Evolutionary conservation across 140 eudicot genomes (phyloP).

Genomic region (Oenanthe javanica): DNA sequence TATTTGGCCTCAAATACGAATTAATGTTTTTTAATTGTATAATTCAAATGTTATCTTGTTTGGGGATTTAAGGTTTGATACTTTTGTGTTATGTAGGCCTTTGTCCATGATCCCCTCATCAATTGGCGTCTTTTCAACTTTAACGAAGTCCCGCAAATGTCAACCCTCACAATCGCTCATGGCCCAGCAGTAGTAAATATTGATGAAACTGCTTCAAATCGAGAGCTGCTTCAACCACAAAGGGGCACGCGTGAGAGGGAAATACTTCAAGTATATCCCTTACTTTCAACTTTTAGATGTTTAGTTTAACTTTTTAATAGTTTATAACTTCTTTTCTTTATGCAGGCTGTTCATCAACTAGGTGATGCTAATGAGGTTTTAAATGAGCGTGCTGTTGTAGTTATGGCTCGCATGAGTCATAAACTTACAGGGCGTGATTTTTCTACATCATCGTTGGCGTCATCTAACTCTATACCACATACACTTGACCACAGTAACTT

Average conservation of each 20-base stretch:
- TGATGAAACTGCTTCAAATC: slow-evolving; percentile 54
- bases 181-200: slow-evolving; percentile 52
- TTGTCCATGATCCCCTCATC: slow-evolving; percentile 96
- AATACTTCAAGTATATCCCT: slow-evolving; percentile 61
- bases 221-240: slow-evolving; percentile 74
- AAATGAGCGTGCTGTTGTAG: slow-evolving; percentile 91
- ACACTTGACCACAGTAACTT: slow-evolving; percentile 43
- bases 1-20: not conserved
- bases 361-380: slow-evolving; percentile 98
- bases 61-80: not conserved
- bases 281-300: not conserved
- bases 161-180: slow-evolving; percentile 56
- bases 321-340: not conserved
- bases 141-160: slow-evolving; percentile 89
- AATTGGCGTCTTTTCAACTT: slow-evolving; percentile 98
- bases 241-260: slow-evolving; percentile 91
- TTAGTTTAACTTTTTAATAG: not conserved
- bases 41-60: not conserved
- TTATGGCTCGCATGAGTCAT: slow-evolving; percentile 95
- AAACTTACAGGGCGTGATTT: slow-evolving; percentile 98
- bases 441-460: slow-evolving; percentile 40
- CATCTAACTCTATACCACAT: slow-evolving; percentile 46
- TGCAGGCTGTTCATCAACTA: slow-evolving; percentile 87
- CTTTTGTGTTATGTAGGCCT: slow-evolving; percentile 43
- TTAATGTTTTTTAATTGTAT: not conserved